phyloP scores from a whole-genome alignment of 2,329 filamentous ascomycete genomes.

The Chrysoporthe deuterocubensis region DNA sequence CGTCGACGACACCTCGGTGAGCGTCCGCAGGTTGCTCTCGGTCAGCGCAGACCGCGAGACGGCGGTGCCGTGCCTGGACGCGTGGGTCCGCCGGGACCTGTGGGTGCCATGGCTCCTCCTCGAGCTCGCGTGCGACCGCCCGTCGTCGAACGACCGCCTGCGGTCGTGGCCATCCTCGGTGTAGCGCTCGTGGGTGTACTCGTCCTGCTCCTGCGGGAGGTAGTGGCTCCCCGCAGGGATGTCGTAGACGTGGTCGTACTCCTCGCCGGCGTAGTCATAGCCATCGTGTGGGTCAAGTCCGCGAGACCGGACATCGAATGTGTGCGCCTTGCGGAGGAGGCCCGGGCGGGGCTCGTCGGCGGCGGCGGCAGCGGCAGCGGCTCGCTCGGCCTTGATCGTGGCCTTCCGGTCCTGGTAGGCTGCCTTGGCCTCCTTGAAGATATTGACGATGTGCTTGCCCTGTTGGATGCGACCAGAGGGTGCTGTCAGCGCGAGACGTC shows the following conservation, averaged over 20 bases:
- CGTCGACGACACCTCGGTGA: conserved; percentile 56
- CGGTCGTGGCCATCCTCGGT: conserved; percentile 38
- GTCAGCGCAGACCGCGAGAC: conserved; percentile 52
- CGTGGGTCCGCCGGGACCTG: conserved; percentile 12
- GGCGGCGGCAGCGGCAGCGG: conserved; percentile 33
- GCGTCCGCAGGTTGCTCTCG: conserved; percentile 55
- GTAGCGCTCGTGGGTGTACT: conserved; percentile 25
- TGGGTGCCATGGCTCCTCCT: conserved; percentile 25
- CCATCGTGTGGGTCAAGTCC: conserved; percentile 37
- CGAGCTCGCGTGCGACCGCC: conserved; percentile 21
- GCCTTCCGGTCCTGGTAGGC: conserved; percentile 89
- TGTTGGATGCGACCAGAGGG: conserved; percentile 40
- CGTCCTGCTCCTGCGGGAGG: conserved; percentile 20
- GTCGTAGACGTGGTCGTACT: conserved; percentile 35
- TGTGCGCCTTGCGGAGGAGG: conserved; percentile 65
- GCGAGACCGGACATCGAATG: conserved; percentile 46
- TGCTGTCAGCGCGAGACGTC: conserved; percentile 5
- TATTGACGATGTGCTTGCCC: conserved; percentile 87
- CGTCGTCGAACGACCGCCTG: conserved; percentile 31
- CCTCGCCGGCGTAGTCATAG: conserved; percentile 31
- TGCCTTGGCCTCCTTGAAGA: conserved; percentile 90
- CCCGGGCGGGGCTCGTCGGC: conserved; percentile 27
- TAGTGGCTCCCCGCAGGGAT: conserved; percentile 32
- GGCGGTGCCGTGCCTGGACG: not conserved
- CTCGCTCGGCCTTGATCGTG: conserved; percentile 70